phyloP scores from a whole-genome alignment of 345 rosid species.

The Kernera saxatilis region DNA sequence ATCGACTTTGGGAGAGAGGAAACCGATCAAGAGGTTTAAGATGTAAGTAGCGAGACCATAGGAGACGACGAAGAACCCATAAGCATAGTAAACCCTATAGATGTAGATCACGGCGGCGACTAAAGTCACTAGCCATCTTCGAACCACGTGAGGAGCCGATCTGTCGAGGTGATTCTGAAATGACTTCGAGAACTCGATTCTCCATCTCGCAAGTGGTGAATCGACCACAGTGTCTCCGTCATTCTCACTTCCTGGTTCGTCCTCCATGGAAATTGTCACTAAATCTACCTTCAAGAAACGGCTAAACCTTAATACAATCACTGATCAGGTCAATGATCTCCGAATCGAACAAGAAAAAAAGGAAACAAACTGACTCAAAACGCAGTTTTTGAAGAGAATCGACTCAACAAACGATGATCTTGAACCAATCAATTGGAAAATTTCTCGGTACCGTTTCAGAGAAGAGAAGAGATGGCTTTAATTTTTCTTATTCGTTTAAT shows the following conservation, averaged over 20 bases:
- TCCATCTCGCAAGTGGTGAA: conserved; percentile 38
- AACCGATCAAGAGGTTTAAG: conserved; percentile 74
- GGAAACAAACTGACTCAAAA: not conserved
- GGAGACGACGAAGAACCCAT: conserved; percentile 58
- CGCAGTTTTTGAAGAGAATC: not conserved
- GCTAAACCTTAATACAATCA: not conserved
- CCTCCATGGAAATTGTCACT: conserved; percentile 33
- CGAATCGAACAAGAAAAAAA: not conserved
- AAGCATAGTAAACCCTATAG: conserved; percentile 46
- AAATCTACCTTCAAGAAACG: not conserved
- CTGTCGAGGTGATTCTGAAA: conserved; percentile 48
- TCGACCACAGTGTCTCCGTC: conserved; percentile 14
- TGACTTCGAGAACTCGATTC: conserved; percentile 39
- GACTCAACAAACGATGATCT: not conserved
- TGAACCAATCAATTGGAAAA: not conserved
- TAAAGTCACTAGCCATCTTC: conserved; percentile 62
- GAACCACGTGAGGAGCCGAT: conserved; percentile 39
- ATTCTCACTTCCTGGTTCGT: conserved; percentile 31
- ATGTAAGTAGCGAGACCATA: conserved; percentile 74
- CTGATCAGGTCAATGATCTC: not conserved
- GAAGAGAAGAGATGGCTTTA: not conserved
- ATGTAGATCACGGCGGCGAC: conserved; percentile 45
- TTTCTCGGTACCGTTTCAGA: not conserved
- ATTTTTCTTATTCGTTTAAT: too few species aligned
- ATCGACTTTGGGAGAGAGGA: conserved; percentile 72